Conservation (phyloP, 225 moss, liverwort and hornwort species). For the Polytrichum commune region DNA sequence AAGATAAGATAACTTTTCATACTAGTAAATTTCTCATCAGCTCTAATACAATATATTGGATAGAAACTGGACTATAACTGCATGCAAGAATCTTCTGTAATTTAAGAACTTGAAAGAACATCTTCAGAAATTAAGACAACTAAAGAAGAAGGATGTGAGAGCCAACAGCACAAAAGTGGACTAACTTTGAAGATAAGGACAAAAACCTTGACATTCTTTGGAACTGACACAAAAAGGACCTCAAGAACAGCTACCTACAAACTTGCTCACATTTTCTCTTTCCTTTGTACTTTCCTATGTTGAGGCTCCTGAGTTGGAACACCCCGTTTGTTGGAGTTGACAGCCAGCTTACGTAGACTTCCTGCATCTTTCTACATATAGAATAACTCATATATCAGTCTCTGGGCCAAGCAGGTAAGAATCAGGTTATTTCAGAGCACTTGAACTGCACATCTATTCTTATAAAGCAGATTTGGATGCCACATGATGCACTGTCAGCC, state of each 20-base stretch:
- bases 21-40: too few relatives aligned
- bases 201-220: not conserved
- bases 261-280: constrained; percentile 74
- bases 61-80: too few relatives aligned
- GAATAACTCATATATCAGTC: constrained; percentile 8
- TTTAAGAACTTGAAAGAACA: too few relatives aligned
- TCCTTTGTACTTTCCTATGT: constrained; percentile 79
- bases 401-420: not conserved
- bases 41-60: too few relatives aligned
- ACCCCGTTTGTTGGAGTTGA: constrained; percentile 45
- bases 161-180: not conserved
- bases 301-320: constrained; percentile 62
- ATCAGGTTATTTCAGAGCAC: too few relatives aligned
- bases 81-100: too few relatives aligned
- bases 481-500: too few relatives aligned
- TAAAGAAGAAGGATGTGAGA: not conserved
- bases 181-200: constrained; percentile 1
- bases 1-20: too few relatives aligned
- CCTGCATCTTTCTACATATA: constrained; percentile 57
- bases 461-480: too few relatives aligned
- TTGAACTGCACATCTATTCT: not conserved
- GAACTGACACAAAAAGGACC: constrained; percentile 17
- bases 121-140: too few relatives aligned
- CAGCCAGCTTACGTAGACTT: constrained; percentile 14
- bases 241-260: constrained; percentile 38